Percentiles rank a stretch among this genome's conserved stretches.
Conservation (phyloP, 371 early-diverging fungal genomes). For the Mucor saturninus region DNA sequence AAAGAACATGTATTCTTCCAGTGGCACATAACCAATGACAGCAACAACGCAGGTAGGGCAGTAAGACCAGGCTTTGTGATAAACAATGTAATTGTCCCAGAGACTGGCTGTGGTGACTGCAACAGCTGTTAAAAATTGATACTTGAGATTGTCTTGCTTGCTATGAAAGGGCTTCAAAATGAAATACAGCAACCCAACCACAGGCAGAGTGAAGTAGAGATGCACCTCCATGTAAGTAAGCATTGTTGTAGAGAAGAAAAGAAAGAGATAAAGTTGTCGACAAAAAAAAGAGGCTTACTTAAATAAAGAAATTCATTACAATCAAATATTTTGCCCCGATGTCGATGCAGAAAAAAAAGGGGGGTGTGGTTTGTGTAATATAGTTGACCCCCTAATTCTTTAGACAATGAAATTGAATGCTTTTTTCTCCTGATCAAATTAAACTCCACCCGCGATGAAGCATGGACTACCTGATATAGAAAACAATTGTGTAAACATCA, state of each 20-base stretch:
- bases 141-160: conserved; percentile 43
- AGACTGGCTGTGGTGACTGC: conserved; percentile 62
- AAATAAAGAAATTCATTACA: background rate
- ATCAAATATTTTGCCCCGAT: background rate
- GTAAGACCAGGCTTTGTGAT: conserved; percentile 61
- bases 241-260: conserved; percentile 22
- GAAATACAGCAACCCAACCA: conserved; percentile 39
- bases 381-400: too few species aligned
- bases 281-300: background rate
- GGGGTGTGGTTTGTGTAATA: too few species aligned
- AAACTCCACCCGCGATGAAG: too few species aligned
- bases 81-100: conserved; percentile 70
- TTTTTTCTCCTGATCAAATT: too few species aligned
- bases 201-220: conserved; percentile 60
- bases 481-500: too few species aligned
- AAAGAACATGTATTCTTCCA: conserved; percentile 72
- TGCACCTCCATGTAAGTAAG: conserved; percentile 68
- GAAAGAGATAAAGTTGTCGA: background rate
- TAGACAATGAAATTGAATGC: too few species aligned
- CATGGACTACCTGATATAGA: too few species aligned
- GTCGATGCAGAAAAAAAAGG: background rate
- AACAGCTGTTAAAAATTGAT: conserved; percentile 44
- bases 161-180: conserved; percentile 50
- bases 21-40: conserved; percentile 65
- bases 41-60: conserved; percentile 54